Base-by-base conservation (phyloP, 2,329 filamentous ascomycete species). In the Septoria linicola region DNA sequence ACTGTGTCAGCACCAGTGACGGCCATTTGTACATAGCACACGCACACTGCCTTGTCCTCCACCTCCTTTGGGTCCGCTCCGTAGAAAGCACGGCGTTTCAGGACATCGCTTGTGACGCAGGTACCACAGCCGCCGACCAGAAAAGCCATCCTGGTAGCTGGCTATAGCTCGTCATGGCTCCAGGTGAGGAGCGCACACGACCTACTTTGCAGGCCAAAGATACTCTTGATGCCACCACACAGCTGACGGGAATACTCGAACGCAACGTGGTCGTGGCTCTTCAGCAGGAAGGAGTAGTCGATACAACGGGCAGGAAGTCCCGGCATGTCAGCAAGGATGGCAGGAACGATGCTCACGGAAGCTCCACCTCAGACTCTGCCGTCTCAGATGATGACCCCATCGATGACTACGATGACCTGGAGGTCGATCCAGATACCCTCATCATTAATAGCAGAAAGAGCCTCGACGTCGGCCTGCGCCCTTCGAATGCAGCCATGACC, bases 381-480 rank as follows among this genome's bases (percentile, higher is more conserved):
- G 52, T 53, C 39, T 54, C 55, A 20, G 58, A 59, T 19, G 65
- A 66, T 34, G 66, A 68, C 34, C 68, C 72, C 19, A 63, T 71
- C n/a, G 73, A 76, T 50, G 67, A 72, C 55, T 71, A 72, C 50
- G 70, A 71, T 48, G 63, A 68, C 19, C 51, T 73, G 40, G 61
- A 69, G 30, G 51, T 69, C 7, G 65, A 71, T 43, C 62, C 70
- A 2, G 67, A 68, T 45, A 68, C 66, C 5, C 60, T 72, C 19
- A 61, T 70, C 13, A 59, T 64, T 36, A 69, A 70, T 41, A 66
- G 66, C 44, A 63, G 63, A 50, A 57, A 51, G 41, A 64, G 59
- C 52, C 45, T 66, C 35, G 59, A 64, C 39, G 51, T 49, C n/a
- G 45, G 16, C 23, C 53, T 58, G 47, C 41, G 60, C 19, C 61